Evolutionary conservation across 169 alveolate species (phyloP).

Genomic region (Theileria sp.): DNA sequence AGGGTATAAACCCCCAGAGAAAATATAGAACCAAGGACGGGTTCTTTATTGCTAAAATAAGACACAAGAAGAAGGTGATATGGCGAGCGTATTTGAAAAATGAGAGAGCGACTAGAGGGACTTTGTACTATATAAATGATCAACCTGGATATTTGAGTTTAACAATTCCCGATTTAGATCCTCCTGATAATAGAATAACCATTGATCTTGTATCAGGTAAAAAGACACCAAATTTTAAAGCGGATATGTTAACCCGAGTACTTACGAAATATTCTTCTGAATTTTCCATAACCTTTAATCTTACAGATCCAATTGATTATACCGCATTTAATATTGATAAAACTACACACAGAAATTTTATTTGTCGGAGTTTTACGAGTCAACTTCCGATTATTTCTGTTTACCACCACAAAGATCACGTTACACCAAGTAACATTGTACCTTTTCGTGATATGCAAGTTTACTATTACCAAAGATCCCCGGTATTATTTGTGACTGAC

Average conservation of each 20-base stretch:
- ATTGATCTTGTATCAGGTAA: not conserved
- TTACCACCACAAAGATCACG: not conserved
- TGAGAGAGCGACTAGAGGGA: not conserved
- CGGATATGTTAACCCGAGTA: not conserved
- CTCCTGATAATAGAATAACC: not conserved
- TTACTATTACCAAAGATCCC: not conserved
- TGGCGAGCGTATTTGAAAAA: not conserved
- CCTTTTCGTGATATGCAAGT: not conserved
- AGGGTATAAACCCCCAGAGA: not conserved
- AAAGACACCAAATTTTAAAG: not conserved
- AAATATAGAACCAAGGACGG: too few relatives aligned
- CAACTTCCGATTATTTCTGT: not conserved
- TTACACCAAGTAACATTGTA: conserved; percentile 6
- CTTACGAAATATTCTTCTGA: not conserved
- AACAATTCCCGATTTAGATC: not conserved
- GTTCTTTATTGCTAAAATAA: not conserved
- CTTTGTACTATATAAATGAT: not conserved
- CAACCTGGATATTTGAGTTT: not conserved
- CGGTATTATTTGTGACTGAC: not conserved
- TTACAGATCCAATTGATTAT: not conserved
- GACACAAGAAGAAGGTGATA: not conserved
- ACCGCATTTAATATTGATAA: not conserved
- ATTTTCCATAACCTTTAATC: not conserved
- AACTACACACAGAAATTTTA: not conserved
- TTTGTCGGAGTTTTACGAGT: not conserved